phyloP scores from a whole-genome alignment of 768 basidiomycete species.

The Termitomyces sp. region DNA sequence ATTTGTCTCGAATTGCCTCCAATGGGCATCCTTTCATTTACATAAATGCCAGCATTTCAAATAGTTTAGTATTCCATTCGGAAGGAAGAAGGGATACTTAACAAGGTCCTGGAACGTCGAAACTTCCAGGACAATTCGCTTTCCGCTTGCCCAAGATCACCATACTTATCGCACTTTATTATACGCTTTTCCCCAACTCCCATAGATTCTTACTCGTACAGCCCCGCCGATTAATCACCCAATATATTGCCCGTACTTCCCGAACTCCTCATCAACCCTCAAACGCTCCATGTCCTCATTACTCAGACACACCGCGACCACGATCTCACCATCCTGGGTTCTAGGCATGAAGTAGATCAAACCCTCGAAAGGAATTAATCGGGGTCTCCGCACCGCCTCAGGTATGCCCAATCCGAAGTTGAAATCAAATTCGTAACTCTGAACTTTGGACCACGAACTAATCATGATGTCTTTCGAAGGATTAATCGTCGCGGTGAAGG shows the following conservation, averaged over 20 bases:
- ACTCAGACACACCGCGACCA: conserved; percentile 19
- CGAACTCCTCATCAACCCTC: conserved; percentile 21
- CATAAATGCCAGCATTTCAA: background rate
- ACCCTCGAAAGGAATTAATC: conserved; percentile 20
- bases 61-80: background rate
- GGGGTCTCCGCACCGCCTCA: conserved; percentile 24
- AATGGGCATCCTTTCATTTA: background rate
- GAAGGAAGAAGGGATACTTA: background rate
- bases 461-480: conserved; percentile 20
- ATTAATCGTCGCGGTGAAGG: conserved; percentile 17
- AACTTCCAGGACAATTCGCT: background rate
- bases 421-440: conserved; percentile 21
- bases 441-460: conserved; percentile 24
- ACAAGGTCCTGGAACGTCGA: background rate
- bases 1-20: conserved; percentile 3
- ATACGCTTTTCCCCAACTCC: background rate
- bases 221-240: background rate
- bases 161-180: background rate
- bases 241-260: conserved; percentile 16
- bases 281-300: conserved; percentile 23
- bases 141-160: background rate
- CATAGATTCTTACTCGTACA: background rate
- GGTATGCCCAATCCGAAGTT: conserved; percentile 20
- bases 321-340: conserved; percentile 18
- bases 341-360: conserved; percentile 24